phyloP scores from a whole-genome alignment of 2,329 filamentous ascomycete species.

The Blastomyces silverae region DNA sequence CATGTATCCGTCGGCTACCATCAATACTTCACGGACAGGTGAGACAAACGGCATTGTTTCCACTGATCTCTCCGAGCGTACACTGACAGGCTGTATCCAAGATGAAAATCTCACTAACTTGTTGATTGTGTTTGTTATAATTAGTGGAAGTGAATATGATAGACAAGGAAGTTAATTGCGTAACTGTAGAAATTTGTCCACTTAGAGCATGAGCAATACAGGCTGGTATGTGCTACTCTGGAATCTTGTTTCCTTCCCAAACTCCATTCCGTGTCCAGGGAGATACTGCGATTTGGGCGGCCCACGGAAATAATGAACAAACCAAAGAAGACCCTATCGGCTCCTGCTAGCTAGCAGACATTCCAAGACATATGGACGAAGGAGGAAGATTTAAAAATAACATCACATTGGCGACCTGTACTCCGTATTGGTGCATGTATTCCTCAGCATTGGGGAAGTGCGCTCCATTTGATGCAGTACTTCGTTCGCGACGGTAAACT shows the following conservation, averaged over 20 bases:
- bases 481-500: background rate
- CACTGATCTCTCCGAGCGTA: background rate
- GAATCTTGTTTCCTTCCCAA: background rate
- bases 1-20: background rate
- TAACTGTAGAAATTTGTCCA: background rate
- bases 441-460: background rate
- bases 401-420: background rate
- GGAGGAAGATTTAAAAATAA: background rate
- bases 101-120: constrained; percentile 1
- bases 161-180: background rate
- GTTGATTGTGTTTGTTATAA: background rate
- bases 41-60: background rate
- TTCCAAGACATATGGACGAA: background rate
- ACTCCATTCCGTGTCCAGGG: background rate
- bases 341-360: background rate
- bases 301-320: no score
- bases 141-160: background rate
- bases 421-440: background rate
- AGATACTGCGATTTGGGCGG: background rate
- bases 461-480: background rate
- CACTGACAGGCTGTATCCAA: background rate
- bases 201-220: no score
- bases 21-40: background rate
- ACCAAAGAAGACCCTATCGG: background rate
- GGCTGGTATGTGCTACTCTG: background rate